Evolutionary conservation across 1,284 basidiomycete genomes (phyloP).

Genomic region (Cryptococcus neoformans): DNA sequence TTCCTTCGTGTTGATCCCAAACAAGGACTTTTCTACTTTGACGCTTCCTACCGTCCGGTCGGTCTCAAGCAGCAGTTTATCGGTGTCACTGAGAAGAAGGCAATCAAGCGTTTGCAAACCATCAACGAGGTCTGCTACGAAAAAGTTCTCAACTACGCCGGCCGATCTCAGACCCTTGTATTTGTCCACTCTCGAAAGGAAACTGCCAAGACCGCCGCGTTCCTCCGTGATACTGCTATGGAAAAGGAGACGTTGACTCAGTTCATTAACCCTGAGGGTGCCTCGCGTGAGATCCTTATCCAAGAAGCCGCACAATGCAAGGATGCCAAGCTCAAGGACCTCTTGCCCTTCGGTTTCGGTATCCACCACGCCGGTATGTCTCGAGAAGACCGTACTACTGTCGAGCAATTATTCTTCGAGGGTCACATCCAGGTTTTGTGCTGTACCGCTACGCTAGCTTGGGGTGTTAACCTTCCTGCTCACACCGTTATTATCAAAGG

Average conservation of each 20-base stretch:
- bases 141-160: conserved; percentile 91
- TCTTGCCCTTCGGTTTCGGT: conserved; percentile 94
- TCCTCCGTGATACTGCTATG: conserved; percentile 90
- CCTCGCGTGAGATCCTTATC: conserved; percentile 79
- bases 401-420: conserved; percentile 93
- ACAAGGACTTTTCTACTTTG: conserved; percentile 96
- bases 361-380: conserved; percentile 99
- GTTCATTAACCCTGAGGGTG: conserved; percentile 89
- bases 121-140: conserved; percentile 99
- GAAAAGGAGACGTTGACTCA: conserved; percentile 95
- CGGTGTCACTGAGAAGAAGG: conserved; percentile 98
- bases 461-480: conserved; percentile 98
- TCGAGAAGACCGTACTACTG: conserved; percentile 85
- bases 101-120: conserved; percentile 96
- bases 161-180: conserved; percentile 74
- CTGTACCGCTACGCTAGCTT: conserved; percentile 96
- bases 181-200: conserved; percentile 99
- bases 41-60: conserved; percentile 89
- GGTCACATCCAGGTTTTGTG: conserved; percentile 93
- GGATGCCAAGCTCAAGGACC: conserved; percentile 80
- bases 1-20: conserved; percentile 93
- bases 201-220: conserved; percentile 95
- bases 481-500: conserved; percentile 99
- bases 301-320: conserved; percentile 81
- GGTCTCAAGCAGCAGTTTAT: conserved; percentile 96